phyloP scores from a whole-genome alignment of 208 protist genomes.

The Wallacemonas sp. region DNA sequence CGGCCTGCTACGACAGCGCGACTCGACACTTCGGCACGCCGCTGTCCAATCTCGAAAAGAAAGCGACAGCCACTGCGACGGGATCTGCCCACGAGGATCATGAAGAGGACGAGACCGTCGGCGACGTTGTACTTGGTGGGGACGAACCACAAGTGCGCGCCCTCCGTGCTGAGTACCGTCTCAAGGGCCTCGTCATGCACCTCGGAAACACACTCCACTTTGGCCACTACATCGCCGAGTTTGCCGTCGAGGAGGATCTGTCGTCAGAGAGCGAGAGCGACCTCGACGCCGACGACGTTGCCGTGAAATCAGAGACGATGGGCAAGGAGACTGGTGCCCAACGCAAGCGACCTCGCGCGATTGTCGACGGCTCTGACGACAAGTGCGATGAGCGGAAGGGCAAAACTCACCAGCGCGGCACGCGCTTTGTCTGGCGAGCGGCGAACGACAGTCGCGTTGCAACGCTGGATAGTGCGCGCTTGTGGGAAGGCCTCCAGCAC shows the following conservation, averaged over 20 bases:
- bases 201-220: conserved; percentile 44
- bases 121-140: too few relatives aligned
- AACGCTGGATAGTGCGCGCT: conserved; percentile 14
- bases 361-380: too few relatives aligned
- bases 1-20: not conserved
- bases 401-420: not conserved
- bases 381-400: too few relatives aligned
- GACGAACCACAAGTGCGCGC: conserved; percentile 23
- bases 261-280: too few relatives aligned
- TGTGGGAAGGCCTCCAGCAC: conserved; percentile 1
- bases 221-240: conserved; percentile 76
- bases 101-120: not conserved
- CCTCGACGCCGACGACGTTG: too few relatives aligned
- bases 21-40: not conserved
- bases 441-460: conserved; percentile 58
- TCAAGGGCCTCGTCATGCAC: conserved; percentile 54
- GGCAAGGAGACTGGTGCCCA: too few relatives aligned
- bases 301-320: too few relatives aligned
- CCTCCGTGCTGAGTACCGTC: conserved; percentile 35
- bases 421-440: conserved; percentile 32
- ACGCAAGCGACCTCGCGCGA: too few relatives aligned
- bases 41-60: too few relatives aligned
- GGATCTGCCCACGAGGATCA: not conserved
- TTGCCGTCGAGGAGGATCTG: conserved; percentile 24
- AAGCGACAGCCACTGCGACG: not conserved